Evolutionary conservation across 306 rosid genomes (phyloP).

Genomic region (Arachis hypogaea): DNA sequence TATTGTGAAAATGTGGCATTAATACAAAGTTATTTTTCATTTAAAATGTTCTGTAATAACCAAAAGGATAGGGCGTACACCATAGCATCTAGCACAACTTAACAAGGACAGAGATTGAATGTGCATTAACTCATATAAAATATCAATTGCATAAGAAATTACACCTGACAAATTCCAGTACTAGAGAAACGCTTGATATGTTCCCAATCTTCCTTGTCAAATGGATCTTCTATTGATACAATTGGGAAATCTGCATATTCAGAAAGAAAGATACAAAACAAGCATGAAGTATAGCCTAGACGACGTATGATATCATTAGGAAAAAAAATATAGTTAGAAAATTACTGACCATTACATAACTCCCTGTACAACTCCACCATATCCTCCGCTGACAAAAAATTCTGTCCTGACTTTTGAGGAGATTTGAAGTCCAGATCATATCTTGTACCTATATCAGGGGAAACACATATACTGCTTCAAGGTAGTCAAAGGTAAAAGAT

Average conservation of each 20-base stretch:
- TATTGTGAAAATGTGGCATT: not conserved
- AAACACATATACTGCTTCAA: conserved; percentile 27
- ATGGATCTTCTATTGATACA: conserved; percentile 93
- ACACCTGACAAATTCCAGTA: conserved; percentile 81
- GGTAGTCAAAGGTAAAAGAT: conserved; percentile 14
- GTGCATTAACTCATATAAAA: conserved; percentile 27
- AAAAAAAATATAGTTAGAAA: conserved; percentile 4
- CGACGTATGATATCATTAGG: conserved; percentile 8
- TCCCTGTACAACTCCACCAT: conserved; percentile 78
- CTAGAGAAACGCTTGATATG: conserved; percentile 65
- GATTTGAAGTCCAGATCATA: conserved; percentile 83
- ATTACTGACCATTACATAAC: conserved; percentile 67
- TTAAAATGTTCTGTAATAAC: conserved; percentile 4
- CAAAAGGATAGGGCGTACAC: conserved; percentile 9
- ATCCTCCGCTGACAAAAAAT: conserved; percentile 88
- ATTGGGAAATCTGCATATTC: conserved; percentile 70
- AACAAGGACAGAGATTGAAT: conserved; percentile 35
- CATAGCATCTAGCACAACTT: conserved; percentile 25
- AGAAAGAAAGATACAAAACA: conserved; percentile 30
- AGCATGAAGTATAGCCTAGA: conserved; percentile 30
- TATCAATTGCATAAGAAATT: conserved; percentile 37
- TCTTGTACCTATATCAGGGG: conserved; percentile 69
- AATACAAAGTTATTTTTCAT: conserved; percentile 14
- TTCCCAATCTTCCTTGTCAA: conserved; percentile 98
- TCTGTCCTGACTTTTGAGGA: conserved; percentile 76